Evolutionary conservation across 805 yeast species (phyloP), one percentile per base, ranked within the genome.

Genomic region (Yarrowia osloensis): DNA sequence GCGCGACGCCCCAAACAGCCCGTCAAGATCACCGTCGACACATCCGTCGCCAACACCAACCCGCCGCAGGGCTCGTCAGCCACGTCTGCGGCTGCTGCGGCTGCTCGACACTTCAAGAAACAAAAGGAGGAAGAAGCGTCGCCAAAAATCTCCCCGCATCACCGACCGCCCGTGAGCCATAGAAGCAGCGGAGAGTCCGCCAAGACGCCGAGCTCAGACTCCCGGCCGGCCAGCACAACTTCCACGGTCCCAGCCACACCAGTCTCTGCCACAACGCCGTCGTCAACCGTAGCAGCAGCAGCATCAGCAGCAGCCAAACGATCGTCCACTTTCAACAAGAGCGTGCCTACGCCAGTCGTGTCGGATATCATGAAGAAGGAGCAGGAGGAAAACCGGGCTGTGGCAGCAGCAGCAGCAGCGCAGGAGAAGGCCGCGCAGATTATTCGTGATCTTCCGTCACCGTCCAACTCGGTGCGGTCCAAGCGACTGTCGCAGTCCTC

Each of bases 271-370:
- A 13, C 47, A 29, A 13, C 61, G 17, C 28, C 61, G 5, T 26
- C 63, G 21, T 40, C 49, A 8, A 40, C 47, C 8, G 63, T 40
- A 2, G 63, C 63, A 28, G 63, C 63, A 28, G 63, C 63, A 28
- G 63, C 66, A 5, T 61, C 66, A 1, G 66, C 66, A 13, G 66
- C 66, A 44, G 66, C 66, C 4, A 44, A 46, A 33, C 29, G 66
- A 21, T 61, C 66, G 42, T 31, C 66, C 13, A 61, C 66, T 3
- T 61, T 61, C 54, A 31, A 33, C 54, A 61, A 61, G 24, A 61
- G 44, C 24, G 66, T 61, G 12, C 66, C 66, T 17, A 61, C 66
- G 13, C 66, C 66, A 5, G 66, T 61, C 15, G 63, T 57, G 28
- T 57, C 63, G 21, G 63, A 40, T 28, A 11, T 40, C 21, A 57